phyloP scores from a whole-genome alignment of 202 grass and related monocot genomes.

The Bolboschoenoplectus hybrid region DNA sequence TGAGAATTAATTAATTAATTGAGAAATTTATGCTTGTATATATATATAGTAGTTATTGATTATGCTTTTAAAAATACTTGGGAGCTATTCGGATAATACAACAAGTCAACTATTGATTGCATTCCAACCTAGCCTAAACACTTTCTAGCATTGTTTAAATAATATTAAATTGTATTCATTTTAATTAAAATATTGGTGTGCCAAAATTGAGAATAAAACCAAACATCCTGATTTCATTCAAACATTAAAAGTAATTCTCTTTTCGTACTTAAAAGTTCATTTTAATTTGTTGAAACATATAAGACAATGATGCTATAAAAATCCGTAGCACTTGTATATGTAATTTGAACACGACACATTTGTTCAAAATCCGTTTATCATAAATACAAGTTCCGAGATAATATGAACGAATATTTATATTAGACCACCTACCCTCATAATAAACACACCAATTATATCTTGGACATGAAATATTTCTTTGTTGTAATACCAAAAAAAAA shows the following conservation, averaged over 20 bases:
- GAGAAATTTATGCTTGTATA: not conserved
- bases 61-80: not conserved
- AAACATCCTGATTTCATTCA: not conserved
- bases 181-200: not conserved
- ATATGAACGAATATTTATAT: not conserved
- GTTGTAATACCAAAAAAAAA: not conserved
- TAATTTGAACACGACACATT: not conserved
- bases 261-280: too few relatives aligned
- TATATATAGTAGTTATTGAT: not conserved
- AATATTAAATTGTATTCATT: not conserved
- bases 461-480: not conserved
- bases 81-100: not conserved
- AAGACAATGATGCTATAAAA: too few relatives aligned
- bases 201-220: not conserved
- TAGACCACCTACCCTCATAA: not conserved
- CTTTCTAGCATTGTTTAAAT: not conserved
- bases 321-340: not conserved
- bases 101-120: too few relatives aligned
- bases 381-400: not conserved
- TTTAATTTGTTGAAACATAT: too few relatives aligned
- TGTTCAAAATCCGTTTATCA: not conserved
- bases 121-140: not conserved
- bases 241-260: too few relatives aligned
- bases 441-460: not conserved
- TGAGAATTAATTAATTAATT: not conserved